phyloP scores from a whole-genome alignment of 148 eudicot genomes.

The Vaccinium myrtillus region DNA sequence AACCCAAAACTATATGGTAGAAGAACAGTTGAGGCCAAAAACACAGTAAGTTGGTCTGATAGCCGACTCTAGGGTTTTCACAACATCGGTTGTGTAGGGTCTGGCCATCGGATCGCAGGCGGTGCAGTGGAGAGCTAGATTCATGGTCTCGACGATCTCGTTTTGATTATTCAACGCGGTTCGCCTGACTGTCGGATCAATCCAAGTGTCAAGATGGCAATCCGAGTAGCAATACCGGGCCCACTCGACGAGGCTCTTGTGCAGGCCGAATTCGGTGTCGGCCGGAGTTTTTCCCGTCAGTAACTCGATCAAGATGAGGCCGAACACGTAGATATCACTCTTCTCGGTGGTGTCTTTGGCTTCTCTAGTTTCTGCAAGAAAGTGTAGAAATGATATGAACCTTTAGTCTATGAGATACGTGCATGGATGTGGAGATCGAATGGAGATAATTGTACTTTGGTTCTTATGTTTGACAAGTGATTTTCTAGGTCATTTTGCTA shows the following conservation, averaged over 20 bases:
- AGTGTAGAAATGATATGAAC: neutral
- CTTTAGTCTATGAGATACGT: constrained; percentile 14
- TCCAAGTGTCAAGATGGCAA: constrained; percentile 77
- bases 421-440: constrained; percentile 25
- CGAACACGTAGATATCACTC: constrained; percentile 70
- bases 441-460: neutral
- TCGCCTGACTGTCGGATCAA: constrained; percentile 46
- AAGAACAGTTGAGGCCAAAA: constrained; percentile 34
- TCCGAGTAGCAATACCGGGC: constrained; percentile 81
- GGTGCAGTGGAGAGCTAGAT: constrained; percentile 71
- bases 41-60: constrained; percentile 41
- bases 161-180: constrained; percentile 27
- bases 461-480: too few species aligned
- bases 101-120: constrained; percentile 57
- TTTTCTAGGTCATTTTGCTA: too few species aligned
- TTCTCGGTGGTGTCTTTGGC: constrained; percentile 53
- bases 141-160: constrained; percentile 67
- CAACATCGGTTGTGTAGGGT: constrained; percentile 54
- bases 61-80: constrained; percentile 47
- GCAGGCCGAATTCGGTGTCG: constrained; percentile 50
- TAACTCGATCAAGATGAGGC: constrained; percentile 66
- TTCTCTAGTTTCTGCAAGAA: constrained; percentile 50
- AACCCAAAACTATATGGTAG: constrained; percentile 22
- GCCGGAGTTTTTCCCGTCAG: constrained; percentile 61
- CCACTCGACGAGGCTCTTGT: constrained; percentile 61